Conservation (phyloP, 2,329 filamentous ascomycete genomes). For the Exophiala aquamarina region DNA sequence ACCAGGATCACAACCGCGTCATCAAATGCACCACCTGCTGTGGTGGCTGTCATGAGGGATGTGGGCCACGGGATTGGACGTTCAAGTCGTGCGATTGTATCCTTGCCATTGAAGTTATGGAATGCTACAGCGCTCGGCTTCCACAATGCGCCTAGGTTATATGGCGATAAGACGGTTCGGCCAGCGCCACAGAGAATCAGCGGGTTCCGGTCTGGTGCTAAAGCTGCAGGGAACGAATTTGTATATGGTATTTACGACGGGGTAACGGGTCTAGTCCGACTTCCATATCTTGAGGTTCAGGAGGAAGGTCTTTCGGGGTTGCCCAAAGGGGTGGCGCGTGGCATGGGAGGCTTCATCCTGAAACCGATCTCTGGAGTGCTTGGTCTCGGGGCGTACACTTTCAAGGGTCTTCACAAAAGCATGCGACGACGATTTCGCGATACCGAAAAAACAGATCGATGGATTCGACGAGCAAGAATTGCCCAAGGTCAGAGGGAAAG, state of each 20-base stretch:
- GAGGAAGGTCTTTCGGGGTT: constrained; percentile 43
- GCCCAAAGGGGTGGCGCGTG: constrained; percentile 45
- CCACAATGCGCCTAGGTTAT: constrained; percentile 54
- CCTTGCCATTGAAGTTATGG: constrained; percentile 48
- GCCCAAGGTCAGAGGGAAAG: constrained; percentile 24
- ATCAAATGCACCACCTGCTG: constrained; percentile 10
- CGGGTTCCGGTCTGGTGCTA: constrained; percentile 47
- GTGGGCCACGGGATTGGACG: constrained; percentile 26
- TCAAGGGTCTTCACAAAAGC: constrained; percentile 46
- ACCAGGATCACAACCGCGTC: constrained; percentile 8
- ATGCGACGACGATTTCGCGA: constrained; percentile 36
- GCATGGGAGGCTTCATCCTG: constrained; percentile 46
- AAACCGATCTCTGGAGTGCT: constrained; percentile 47
- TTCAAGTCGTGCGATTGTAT: constrained; percentile 22
- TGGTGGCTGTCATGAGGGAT: constrained; percentile 22
- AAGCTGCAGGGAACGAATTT: constrained; percentile 47
- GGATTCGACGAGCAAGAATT: constrained; percentile 33
- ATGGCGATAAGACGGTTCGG: constrained; percentile 52
- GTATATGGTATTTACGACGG: constrained; percentile 46
- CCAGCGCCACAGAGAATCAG: constrained; percentile 42
- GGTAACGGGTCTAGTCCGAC: constrained; percentile 43
- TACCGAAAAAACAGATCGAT: constrained; percentile 38
- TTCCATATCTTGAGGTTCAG: constrained; percentile 44
- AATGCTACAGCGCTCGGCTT: constrained; percentile 54
- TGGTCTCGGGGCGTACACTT: constrained; percentile 41